Evolutionary conservation across 371 early-diverging fungal species (phyloP).

Genomic region (Mortierella sp.): DNA sequence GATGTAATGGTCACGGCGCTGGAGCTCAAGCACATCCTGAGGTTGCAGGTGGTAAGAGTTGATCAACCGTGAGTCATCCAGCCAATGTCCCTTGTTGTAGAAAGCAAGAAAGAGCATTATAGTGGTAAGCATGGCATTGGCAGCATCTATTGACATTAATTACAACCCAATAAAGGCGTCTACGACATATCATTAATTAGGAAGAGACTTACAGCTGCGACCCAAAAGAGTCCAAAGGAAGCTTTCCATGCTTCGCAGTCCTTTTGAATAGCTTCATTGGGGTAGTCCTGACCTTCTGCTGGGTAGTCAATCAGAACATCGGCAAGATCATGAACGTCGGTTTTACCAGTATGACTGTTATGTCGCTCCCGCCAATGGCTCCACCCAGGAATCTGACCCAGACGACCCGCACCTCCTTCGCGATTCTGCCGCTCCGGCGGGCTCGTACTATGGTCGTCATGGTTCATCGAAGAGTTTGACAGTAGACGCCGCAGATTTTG

Average conservation of each 20-base stretch:
- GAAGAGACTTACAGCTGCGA: slow-evolving; percentile 33
- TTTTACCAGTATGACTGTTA: slow-evolving; percentile 28
- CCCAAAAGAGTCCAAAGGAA: slow-evolving; percentile 54
- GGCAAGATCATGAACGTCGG: slow-evolving; percentile 3
- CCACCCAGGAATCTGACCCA: slow-evolving; percentile 31
- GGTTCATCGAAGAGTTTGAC: slow-evolving; percentile 24
- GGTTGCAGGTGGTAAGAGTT: slow-evolving; percentile 45
- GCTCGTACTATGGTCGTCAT: slow-evolving; percentile 17
- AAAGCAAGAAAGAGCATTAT: neutral
- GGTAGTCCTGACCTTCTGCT: slow-evolving; percentile 4
- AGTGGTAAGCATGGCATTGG: too few relatives aligned
- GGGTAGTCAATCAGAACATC: slow-evolving; percentile 17
- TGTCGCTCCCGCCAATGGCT: slow-evolving; percentile 42
- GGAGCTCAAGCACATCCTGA: slow-evolving; percentile 41
- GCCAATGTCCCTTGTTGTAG: slow-evolving; percentile 43
- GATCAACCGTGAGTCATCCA: slow-evolving; percentile 46
- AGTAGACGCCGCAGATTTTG: slow-evolving; percentile 20
- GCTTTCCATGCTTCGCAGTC: slow-evolving; percentile 39
- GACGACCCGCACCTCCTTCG: slow-evolving; percentile 5
- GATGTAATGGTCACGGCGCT: slow-evolving; percentile 44
- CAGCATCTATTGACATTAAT: too few relatives aligned
- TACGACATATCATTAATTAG: too few relatives aligned
- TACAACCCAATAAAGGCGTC: too few relatives aligned
- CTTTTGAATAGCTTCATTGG: slow-evolving; percentile 4
- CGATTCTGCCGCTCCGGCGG: slow-evolving; percentile 26